Percentiles rank a stretch among this genome's conserved stretches.
These are phyloP conservation scores for Guyanaporus albipodus DNA, from an alignment of 768 basidiomycete genomes.

Conservation along the genomic window DNA sequence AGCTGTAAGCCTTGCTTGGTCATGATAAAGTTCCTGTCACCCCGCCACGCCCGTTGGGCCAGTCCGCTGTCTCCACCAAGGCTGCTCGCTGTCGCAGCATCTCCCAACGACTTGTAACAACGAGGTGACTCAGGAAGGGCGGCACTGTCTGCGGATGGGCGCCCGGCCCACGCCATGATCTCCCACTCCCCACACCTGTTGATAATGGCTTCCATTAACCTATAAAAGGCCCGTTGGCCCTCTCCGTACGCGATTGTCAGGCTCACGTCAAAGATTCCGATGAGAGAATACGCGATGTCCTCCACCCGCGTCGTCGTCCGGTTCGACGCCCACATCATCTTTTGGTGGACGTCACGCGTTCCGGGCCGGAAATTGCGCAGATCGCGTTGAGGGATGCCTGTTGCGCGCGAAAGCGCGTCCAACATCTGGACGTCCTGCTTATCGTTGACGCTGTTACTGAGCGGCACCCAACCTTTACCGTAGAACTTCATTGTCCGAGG, in stretches of 20 bases:
- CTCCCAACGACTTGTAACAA: constrained; percentile 24
- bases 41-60: constrained; percentile 17
- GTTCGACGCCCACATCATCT: constrained; percentile 33
- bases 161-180: constrained; percentile 31
- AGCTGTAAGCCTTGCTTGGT: constrained; percentile 32
- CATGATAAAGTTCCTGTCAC: constrained; percentile 28
- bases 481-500: constrained; percentile 32
- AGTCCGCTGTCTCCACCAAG: neutral
- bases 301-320: constrained; percentile 33
- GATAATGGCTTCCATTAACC: constrained; percentile 30
- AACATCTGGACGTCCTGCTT: constrained; percentile 24
- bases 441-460: constrained; percentile 26
- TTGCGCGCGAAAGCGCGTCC: constrained; percentile 22
- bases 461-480: constrained; percentile 22
- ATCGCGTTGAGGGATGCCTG: constrained; percentile 26
- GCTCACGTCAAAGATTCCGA: constrained; percentile 33
- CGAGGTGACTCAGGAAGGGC: constrained; percentile 32
- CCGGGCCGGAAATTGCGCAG: constrained; percentile 24
- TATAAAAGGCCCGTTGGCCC: constrained; percentile 29
- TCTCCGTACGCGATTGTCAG: constrained; percentile 34
- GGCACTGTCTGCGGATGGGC: constrained; percentile 23
- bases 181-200: constrained; percentile 30
- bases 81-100: neutral
- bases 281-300: constrained; percentile 32
- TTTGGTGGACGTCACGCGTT: constrained; percentile 23